Conservation (phyloP, 257 asterid species). For the Solanum corneliomulleri region DNA sequence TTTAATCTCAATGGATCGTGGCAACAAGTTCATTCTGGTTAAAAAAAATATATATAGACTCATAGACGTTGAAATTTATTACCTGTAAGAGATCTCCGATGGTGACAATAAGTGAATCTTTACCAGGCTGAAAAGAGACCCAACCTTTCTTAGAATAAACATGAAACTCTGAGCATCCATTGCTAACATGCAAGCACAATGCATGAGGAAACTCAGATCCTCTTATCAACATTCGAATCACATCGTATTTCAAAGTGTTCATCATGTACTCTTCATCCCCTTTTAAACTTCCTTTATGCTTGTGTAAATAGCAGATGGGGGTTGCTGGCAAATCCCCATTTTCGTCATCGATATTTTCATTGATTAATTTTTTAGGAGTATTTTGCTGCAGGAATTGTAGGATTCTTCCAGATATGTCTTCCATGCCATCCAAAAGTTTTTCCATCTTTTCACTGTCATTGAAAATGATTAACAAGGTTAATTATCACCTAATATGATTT, state of each 20-base stretch:
- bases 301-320: constrained; percentile 43
- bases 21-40: background rate
- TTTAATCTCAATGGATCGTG: background rate
- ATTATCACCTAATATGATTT: background rate
- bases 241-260: constrained; percentile 51
- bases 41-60: background rate
- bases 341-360: constrained; percentile 1
- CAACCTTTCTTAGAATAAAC: constrained; percentile 87
- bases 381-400: constrained; percentile 29
- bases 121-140: constrained; percentile 49
- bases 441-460: constrained; percentile 49
- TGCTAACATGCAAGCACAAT: constrained; percentile 51
- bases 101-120: constrained; percentile 42
- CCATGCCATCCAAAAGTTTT: constrained; percentile 25
- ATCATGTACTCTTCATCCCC: constrained; percentile 14
- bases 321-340: constrained; percentile 13
- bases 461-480: background rate
- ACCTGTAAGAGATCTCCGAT: constrained; percentile 75
- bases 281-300: constrained; percentile 23
- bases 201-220: constrained; percentile 74
- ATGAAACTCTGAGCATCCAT: constrained; percentile 64
- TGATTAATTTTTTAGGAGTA: background rate
- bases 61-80: background rate
- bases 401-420: constrained; percentile 26
- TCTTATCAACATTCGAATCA: constrained; percentile 59